These are phyloP conservation scores for Salinomyces thailandicus DNA, from an alignment of 2,329 filamentous ascomycete genomes.

Conservation along the genomic window DNA sequence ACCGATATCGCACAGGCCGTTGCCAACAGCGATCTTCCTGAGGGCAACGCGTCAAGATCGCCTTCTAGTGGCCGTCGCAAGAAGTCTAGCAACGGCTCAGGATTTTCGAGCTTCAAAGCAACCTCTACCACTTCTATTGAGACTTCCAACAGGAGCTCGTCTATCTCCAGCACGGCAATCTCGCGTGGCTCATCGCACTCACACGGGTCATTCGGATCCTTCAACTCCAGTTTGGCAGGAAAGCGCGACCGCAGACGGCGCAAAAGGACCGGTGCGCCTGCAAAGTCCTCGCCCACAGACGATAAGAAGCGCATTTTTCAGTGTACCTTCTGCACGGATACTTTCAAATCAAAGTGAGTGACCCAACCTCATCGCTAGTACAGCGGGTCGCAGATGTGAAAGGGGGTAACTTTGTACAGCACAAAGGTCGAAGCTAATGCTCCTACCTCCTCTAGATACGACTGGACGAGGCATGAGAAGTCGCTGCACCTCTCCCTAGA, in stretches of 20 bases:
- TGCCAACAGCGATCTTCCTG: conserved; percentile 22
- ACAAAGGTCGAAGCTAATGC: too few relatives aligned
- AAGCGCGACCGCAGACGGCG: conserved; percentile 48
- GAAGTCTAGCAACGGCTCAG: conserved; percentile 40
- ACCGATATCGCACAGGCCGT: conserved; percentile 55
- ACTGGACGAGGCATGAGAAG: conserved; percentile 56
- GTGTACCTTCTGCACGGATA: conserved; percentile 49
- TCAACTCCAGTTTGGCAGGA: conserved; percentile 39
- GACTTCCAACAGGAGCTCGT: conserved; percentile 17
- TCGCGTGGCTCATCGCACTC: conserved; percentile 48
- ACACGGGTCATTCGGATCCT: conserved; percentile 45
- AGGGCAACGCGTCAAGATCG: conserved; percentile 17
- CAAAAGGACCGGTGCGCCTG: conserved; percentile 24
- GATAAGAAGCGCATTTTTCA: conserved; percentile 41
- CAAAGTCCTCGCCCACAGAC: conserved; percentile 21
- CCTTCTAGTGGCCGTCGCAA: conserved; percentile 34
- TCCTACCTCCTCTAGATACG: conserved; percentile 30
- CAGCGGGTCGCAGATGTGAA: not conserved
- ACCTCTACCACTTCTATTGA: conserved; percentile 43
- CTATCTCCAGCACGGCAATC: conserved; percentile 37
- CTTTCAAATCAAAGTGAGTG: conserved; percentile 45
- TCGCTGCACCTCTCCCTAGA: conserved; percentile 55
- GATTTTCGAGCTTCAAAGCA: conserved; percentile 36
- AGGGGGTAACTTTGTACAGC: too few relatives aligned
- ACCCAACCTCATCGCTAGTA: too few relatives aligned